Evolutionary conservation across 192 early-diverging fungal species (phyloP), one percentile per base, ranked within the genome.

Genomic region (Entomortierella beljakovae): DNA sequence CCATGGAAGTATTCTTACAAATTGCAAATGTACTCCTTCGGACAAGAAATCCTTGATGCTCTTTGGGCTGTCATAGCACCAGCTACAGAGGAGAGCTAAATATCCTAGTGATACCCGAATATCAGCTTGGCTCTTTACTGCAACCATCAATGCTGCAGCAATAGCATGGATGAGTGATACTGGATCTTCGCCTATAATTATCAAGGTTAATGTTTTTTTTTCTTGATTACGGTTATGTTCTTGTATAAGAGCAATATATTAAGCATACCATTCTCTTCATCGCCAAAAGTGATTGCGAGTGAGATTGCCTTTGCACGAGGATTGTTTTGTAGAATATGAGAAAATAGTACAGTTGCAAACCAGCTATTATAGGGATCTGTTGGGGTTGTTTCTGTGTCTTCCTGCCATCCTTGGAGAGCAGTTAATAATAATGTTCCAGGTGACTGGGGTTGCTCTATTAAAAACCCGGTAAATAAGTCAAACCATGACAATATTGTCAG

Each of bases 81-180:
- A 99, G 6, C 88, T 84, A 50, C 92, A 89, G 0, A 98, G 71
- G n/a, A 97, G 72, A 35, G 89, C 89, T 25, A 98, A 74, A 53
- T 95, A 89, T 1, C 93, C 93, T 35, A 97, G 83, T 52, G 90
- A 71, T 6, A 96, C 85, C 23, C 94, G 92, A 1, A 88, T 71
- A 49, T 96, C 91, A 1, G 86, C 81, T 6, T 81, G 81, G 2
- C 90, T 84, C 57, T 91, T 90, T 16, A 88, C 86, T 22, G 94
- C 90, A 7, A 85, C 83, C 46, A 94, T 86, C 28, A 95, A 76
- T 8, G 91, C 87, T 35, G 90, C 93, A 80, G 92, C 87, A 57
- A 96, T 85, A 66, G 96, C 92, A 74, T 99, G 94, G 37, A 98
- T 86, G 35, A 99, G 80, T n/a, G 95, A 90, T 26, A 97, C 86